Evolutionary conservation across 192 early-diverging fungal species (phyloP), one percentile per base, ranked within the genome.

Genomic region (Gamsiella multidivaricata): DNA sequence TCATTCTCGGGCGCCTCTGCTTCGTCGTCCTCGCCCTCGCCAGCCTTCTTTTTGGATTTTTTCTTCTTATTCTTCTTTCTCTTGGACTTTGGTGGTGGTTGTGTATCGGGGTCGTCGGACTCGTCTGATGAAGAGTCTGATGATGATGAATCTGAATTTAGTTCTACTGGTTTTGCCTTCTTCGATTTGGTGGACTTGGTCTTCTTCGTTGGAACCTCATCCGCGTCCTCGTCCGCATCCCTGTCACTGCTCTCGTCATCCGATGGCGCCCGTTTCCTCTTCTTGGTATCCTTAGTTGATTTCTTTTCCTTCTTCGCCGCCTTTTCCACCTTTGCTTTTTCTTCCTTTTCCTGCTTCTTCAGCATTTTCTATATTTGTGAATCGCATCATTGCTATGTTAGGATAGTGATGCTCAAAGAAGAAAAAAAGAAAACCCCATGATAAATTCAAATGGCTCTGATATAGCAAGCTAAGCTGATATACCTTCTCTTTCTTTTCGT

Each of bases 51-150:
- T 53, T 80, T 82, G 46, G 60, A 70, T 15, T 71, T 70, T 79
- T 86, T 82, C 73, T 80, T 85, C 69, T 51, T 73, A 51, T 46
- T 73, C 52, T 76, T 81, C 23, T 61, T 80, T 58, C 39, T 81
- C 78, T 61, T 85, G 36, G 29, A 70, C 65, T 80, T 85, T 64
- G 66, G 65, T 51, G 72, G 69, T 46, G 76, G 64, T 67, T 83
- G 72, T 18, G 80, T 74, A 41, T 82, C 61, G 26, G 68, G 66
- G 41, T 61, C 54, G 25, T 82, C 79, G 9, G 60, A 53, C 3
- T 72, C 81, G 10, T 78, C 80, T 15, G 66, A 72, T 2, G 55
- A 70, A 8, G 79, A 80, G 28, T n/a, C n/a, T n/a, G 80, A 55
- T 22, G 82, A 75, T 45, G 76, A 68, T 52, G 69, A 74, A 57